Evolutionary conservation across 1,284 basidiomycete genomes (phyloP), one percentile per base, ranked within the genome.

Genomic region (Athelia sp.): DNA sequence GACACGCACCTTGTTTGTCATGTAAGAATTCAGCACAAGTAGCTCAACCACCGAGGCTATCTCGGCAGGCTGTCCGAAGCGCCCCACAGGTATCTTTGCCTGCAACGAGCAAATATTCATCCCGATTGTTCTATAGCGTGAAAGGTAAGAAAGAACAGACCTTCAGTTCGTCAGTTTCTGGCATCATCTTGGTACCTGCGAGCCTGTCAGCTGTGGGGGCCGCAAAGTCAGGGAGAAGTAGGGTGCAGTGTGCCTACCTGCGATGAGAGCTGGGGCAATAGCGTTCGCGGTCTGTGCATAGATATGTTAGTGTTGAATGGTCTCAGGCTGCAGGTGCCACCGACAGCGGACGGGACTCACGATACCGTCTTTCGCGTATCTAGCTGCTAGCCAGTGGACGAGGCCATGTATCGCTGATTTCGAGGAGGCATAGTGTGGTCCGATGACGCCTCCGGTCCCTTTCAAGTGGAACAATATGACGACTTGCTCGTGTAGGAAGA

Each of bases 381-480:
- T 63, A 34, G 63, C 62, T 4, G 78, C 74, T n/a, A 79, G 62
- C 78, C 78, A 79, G 53, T 79, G 78, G 43, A 79, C 62, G 3
- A 79, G 64, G 0, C 78, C 78, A 54, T 79, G 77, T 51, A 79
- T 58, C 2, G 77, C 78, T 4, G 76, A 72, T 52, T 81, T 81
- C 1, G 77, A 78, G 0, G 76, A 78, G 2, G 78, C 76, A 49
- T 81, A 79, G 50, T 79, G 78, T 0, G 78, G 77, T 0, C 78
- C 78, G 45, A 81, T 68, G 1, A 79, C 72, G 1, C 78, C 78
- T 14, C 78, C 78, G 19, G 70, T 76, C 46, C 72, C 70, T 56
- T 65, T 56, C 9, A 69, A 69, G 34, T 72, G 65, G 49, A 69
- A 70, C 29, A 17, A 6, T 40, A 40, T 17, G n/a, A 44, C 51